Base-by-base conservation (phyloP, 805 yeast genomes). In the Phaffomyces opuntiae region DNA sequence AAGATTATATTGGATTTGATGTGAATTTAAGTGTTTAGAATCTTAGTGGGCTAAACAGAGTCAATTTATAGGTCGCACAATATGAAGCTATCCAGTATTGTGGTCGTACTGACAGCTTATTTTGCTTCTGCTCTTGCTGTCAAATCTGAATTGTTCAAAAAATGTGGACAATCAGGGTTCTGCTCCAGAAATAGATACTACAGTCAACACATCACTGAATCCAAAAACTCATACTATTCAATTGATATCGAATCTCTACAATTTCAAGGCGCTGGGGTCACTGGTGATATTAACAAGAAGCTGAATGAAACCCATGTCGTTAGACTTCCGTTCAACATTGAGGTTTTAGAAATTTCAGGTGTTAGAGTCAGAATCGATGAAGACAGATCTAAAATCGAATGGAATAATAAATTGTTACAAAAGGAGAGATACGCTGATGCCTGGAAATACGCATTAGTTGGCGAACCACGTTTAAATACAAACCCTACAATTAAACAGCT, bases 141-240 rank as follows among this genome's bases (percentile, higher is more conserved):
- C n/a, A 39, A 39, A 25, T 39, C 41, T 7, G 78, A 81, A 51
- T 64, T 87, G 45, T 84, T 88, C 70, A 86, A 87, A 59, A 77
- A 72, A 13, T 90, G 98, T 63, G 78, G 71, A 7, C 82, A 84
- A 56, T 76, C 88, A 16, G 95, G 96, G 7, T 89, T 90, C 60
- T 90, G 98, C 60, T 65, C 73, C 42, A 74, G 98, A 62, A 87
- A 90, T 57, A 69, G 91, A 45, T 79, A 77, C 47, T 87, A 75
- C 59, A 86, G 87, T 1, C 34, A 37, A 21, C 50, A 55, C 42
- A 53, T 56, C 26, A 7, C 40, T 1, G 43, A 49, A 16, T 51
- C 58, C 1, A 65, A 62, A 38, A 62, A 61, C 19, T 60, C 70
- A 1, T 67, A 71, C 29, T 75, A 77, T 52, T 59, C 69, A 3